Evolutionary conservation across 1,284 basidiomycete genomes (phyloP), one percentile per base, ranked within the genome.

Genomic region (Fistulina hepatica): DNA sequence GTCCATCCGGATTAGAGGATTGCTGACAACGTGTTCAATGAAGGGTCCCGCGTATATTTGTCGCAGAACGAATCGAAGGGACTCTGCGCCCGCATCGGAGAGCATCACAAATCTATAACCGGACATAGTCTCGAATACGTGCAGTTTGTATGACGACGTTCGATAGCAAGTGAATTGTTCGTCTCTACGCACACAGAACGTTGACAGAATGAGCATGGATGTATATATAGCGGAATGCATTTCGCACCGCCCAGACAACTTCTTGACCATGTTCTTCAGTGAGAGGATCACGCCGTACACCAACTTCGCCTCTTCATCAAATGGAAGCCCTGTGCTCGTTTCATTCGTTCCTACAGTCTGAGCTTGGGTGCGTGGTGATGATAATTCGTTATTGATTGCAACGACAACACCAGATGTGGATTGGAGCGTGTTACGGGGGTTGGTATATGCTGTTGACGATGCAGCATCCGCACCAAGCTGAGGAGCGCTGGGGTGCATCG

Each of bases 241-340:
- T 9, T 60, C 64, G 52, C 52, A 89, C 89, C 77, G 73, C 50
- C 82, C 81, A 13, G 89, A 85, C 10, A 99, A 59, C 61, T 95
- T 97, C 65, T 83, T 93, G 53, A 93, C 71, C 89, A 98, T 93
- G 58, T 92, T 94, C 39, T 91, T 65, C 47, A 98, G 58, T 6
- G 90, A 94, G 38, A 97, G 68, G 13, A 98, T 73, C 31, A 98
- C 86, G 43, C 95, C 95, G 55, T 97, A 98, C 0, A 98, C 92
- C 38, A 98, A 73, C 59, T 99, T 99, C 2, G 86, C 82, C 59
- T 99, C 93, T 60, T 99, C 94, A 54, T 98, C 93, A 48, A 99
- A 97, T 4, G 93, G 71, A 17, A 97, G 64, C 9, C 71, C 69
- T n/a, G 69, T 68, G 36, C 57, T 63, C 19, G 60, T 54, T 4